These are phyloP conservation scores for Populus trichocarpa DNA, from an alignment of 441 rosid genomes.

Conservation along the genomic window DNA sequence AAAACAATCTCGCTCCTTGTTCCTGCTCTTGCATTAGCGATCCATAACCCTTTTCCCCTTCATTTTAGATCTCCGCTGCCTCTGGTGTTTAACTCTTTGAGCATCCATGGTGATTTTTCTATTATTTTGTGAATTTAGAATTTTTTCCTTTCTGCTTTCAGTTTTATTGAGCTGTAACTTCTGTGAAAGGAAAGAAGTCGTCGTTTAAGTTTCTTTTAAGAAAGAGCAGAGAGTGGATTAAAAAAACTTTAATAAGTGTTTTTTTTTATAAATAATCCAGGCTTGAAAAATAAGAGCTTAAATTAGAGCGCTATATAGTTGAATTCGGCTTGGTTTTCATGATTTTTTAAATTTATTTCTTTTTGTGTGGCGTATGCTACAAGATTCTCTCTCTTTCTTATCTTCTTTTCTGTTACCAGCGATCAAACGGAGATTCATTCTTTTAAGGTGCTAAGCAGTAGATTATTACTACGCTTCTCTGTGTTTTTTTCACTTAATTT, in stretches of 20 bases:
- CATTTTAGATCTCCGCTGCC: neutral
- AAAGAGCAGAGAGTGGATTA: neutral
- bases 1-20: neutral
- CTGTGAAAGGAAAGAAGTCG: neutral
- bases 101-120: neutral
- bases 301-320: neutral
- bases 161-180: neutral
- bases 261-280: neutral
- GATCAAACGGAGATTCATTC: neutral
- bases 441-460: neutral
- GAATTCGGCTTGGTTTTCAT: neutral
- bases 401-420: neutral
- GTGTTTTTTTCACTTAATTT: neutral
- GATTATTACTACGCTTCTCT: neutral
- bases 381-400: neutral
- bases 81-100: neutral
- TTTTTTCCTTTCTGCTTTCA: neutral
- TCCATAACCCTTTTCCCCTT: neutral
- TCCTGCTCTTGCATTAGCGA: neutral
- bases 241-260: too few species aligned
- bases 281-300: neutral
- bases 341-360: neutral
- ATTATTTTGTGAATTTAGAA: neutral
- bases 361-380: neutral
- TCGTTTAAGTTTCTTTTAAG: neutral